Evolutionary conservation across 2,329 filamentous ascomycete species (phyloP), one percentile per base, ranked within the genome.

Genomic region (Passalora sequoiae): DNA sequence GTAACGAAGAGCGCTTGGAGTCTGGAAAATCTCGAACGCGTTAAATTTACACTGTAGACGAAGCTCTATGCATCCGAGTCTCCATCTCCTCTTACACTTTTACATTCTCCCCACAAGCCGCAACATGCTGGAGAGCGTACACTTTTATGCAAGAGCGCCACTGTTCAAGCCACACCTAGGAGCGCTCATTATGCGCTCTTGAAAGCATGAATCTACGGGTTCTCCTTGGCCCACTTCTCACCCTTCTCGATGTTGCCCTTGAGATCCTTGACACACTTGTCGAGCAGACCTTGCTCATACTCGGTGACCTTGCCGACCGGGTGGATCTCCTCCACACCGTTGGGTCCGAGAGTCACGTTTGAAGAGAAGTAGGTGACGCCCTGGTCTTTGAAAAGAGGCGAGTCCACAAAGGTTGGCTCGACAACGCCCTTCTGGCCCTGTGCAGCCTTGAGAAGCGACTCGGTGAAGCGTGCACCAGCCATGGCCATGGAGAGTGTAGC

Each of bases 401-500:
- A 91, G 73, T 98, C 89, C 65, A 98, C 89, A 63, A 95, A 98
- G 53, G 91, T 89, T 60, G 89, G 89, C 83, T 98, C 92, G 57
- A 94, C 69, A 61, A 98, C 84, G 66, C 88, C 88, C 81, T 89
- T 92, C 80, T 94, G 83, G 68, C 92, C 92, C 71, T 94, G 82
- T 47, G 85, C 75, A 62, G 92, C 92, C 72, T 88, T 89, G 73
- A 98, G 85, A 62, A 98, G 76, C 59, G 85, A 88, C 77, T 97
- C 89, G 60, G 92, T 88, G 70, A 84, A 83, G 59, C 80, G 78
- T 54, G 78, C 80, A 74, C 91, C 91, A 58, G 91, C 91, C 81
- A 95, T 91, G 65, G 91, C 91, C 91, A 98, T 98, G 75, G 89
- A 96, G 61, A 97, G 86, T 54, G 91, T 97, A 67, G 91, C 91